phyloP scores from a whole-genome alignment of 2,329 filamentous ascomycete species.

The Ophiostoma angusticollis region DNA sequence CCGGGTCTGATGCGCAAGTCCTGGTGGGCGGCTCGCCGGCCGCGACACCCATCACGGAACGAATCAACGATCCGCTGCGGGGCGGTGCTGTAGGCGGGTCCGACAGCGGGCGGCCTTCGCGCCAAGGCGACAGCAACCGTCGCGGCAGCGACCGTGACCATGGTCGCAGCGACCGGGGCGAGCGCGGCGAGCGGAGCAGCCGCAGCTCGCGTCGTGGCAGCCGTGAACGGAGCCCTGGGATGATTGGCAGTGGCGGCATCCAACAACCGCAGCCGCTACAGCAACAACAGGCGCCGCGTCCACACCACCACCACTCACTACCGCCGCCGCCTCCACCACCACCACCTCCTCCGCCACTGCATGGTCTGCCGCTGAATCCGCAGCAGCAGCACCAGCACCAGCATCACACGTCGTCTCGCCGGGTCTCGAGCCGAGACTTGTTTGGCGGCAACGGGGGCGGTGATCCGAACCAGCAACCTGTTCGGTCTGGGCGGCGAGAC shows the following conservation, averaged over 20 bases:
- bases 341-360: background rate
- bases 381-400: background rate
- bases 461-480: conserved; percentile 18
- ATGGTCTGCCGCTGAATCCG: background rate
- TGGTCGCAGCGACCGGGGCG: conserved; percentile 1
- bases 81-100: background rate
- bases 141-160: conserved; percentile 19
- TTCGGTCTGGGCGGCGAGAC: conserved; percentile 17
- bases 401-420: background rate
- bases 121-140: conserved; percentile 17
- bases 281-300: conserved; percentile 13
- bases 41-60: conserved; percentile 36
- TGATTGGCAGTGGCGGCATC: conserved; percentile 23
- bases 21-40: conserved; percentile 40
- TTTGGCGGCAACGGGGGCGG: conserved; percentile 17
- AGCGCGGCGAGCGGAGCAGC: background rate
- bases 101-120: background rate
- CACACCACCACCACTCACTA: background rate
- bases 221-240: conserved; percentile 34
- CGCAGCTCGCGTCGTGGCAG: conserved; percentile 22
- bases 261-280: conserved; percentile 16
- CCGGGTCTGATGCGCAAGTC: conserved; percentile 43
- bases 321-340: conserved; percentile 5
- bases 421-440: background rate
- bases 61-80: conserved; percentile 25